Evolutionary conservation across 23 red algal species (phyloP).

Genomic region (Gracilaria domingensis): DNA sequence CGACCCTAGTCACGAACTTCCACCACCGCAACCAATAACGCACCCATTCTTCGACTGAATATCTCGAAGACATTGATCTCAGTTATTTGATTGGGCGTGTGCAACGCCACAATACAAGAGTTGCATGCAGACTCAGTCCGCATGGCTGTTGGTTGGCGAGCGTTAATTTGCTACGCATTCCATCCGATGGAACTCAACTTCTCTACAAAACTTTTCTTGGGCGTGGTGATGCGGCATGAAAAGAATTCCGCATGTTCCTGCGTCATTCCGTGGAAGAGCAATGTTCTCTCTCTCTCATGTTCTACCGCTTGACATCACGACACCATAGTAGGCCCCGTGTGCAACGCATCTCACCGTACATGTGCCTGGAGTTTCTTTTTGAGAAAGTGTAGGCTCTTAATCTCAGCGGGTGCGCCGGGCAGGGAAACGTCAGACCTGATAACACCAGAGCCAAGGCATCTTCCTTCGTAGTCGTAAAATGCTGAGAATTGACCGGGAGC

Average conservation of each 20-base stretch:
- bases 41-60: not conserved
- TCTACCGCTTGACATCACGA: too few relatives aligned
- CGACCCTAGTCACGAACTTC: too few relatives aligned
- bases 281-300: not conserved
- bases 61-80: not conserved
- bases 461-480: constrained; percentile 81
- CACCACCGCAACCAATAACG: not conserved
- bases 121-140: too few relatives aligned
- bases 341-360: not conserved
- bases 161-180: not conserved
- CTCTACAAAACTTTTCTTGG: not conserved
- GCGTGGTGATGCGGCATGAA: too few relatives aligned
- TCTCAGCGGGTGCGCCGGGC: not conserved
- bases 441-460: constrained; percentile 88
- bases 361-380: constrained; percentile 27
- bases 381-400: not conserved
- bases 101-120: not conserved
- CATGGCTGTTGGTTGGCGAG: not conserved
- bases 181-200: constrained; percentile 1
- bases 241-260: not conserved
- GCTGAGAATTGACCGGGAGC: constrained; percentile 96
- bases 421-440: constrained; percentile 66
- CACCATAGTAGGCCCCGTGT: not conserved
- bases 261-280: not conserved
- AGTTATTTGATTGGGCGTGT: not conserved